A percentile compares a stretch with the other conserved stretches of the same genome.
Conservation (phyloP, 345 rosid species). For the Gossypium longicalyx region DNA sequence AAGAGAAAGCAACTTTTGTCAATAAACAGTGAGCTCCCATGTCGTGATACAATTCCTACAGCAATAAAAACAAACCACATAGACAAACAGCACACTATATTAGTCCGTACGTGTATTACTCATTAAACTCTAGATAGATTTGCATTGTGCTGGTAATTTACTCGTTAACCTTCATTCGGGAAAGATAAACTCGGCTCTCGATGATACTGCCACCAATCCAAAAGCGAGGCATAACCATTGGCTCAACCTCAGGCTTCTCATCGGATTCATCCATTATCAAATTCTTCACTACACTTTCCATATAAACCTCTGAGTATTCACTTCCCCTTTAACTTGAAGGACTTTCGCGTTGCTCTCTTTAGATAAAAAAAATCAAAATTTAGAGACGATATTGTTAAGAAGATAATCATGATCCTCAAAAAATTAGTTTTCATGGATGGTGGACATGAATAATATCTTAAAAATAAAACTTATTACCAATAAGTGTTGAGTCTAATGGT, state of each 20-base stretch:
- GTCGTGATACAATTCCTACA: slow-evolving; percentile 16
- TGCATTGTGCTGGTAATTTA: slow-evolving; percentile 17
- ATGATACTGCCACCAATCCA: slow-evolving; percentile 65
- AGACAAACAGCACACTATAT: not conserved
- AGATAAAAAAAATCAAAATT: no score
- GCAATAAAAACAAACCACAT: not conserved
- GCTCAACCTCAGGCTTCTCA: slow-evolving; percentile 53
- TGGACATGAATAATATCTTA: no score
- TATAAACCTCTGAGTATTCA: slow-evolving; percentile 40
- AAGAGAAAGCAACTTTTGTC: not conserved
- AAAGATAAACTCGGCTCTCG: slow-evolving; percentile 70
- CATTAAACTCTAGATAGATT: not conserved
- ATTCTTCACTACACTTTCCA: slow-evolving; percentile 73
- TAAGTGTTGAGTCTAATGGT: no score
- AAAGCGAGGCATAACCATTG: slow-evolving; percentile 86
- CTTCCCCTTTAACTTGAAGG: slow-evolving; percentile 53
- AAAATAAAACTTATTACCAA: no score
- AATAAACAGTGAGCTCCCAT: slow-evolving; percentile 18
- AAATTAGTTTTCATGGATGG: no score
- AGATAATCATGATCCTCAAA: no score
- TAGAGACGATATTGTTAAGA: no score
- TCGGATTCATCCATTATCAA: slow-evolving; percentile 49
- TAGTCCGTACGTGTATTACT: not conserved
- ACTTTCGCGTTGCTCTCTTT: no score
- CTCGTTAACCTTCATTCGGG: slow-evolving; percentile 64